Evolutionary conservation across 306 rosid species (phyloP), one percentile per base, ranked within the genome.

Genomic region (Dalbergia oliveri): DNA sequence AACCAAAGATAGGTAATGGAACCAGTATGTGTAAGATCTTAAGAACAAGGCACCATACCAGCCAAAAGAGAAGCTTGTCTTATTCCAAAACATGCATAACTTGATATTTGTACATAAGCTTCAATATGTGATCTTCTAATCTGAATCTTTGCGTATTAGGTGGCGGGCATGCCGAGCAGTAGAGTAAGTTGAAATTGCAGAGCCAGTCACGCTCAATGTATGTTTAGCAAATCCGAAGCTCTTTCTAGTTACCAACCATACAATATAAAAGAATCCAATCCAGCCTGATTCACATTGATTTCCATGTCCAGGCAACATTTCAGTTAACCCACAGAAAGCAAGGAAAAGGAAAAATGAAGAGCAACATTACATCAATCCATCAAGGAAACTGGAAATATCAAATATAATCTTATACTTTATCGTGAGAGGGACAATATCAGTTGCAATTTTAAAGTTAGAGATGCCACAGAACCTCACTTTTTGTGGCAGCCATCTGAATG

Each of bases 231-330:
- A 57, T 39, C 88, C 88, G 18, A 91, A 65, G 84, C 93, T 86
- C 87, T 87, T 92, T 78, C 82, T 86, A 8, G 82, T 81, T 72
- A 83, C 94, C 87, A 92, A 73, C 97, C 97, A 92, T 39, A 88
- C 69, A 18, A 86, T 34, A 67, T 82, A 91, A 65, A 94, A 87
- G 89, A 94, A 94, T 79, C 94, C 98, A 62, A 92, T 73, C 98
- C 98, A 94, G 49, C 97, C 98, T 94, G 83, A 47, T 35, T 70
- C 72, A 76, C 58, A 75, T 79, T 13, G 79, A 73, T 83, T 86
- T 76, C 75, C 85, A 86, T 75, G 69, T 65, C 59, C 66, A 69
- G 57, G 69, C 18, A 69, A 79, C 71, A 80, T 75, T 13, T 51
- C 47, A 69, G 16, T 75, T 65, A 80, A 49, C 60, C 60, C 76